Conservation (phyloP, 2,329 filamentous ascomycete species). For the Sporothrix sp. region DNA sequence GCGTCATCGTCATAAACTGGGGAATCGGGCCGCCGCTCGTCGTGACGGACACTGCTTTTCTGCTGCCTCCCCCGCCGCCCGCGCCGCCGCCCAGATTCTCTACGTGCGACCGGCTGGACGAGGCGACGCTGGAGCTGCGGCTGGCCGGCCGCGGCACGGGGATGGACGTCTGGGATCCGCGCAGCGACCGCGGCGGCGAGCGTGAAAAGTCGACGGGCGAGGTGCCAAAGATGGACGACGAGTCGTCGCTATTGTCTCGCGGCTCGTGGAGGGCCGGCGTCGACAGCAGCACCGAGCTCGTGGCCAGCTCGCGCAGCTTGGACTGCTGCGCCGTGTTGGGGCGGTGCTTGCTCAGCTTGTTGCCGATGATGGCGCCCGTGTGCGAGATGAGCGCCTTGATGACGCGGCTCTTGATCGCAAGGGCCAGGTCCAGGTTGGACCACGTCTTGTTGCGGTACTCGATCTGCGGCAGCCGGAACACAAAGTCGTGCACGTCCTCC, state of each 20-base stretch:
- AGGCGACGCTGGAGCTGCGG: slow-evolving; percentile 44
- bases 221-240: slow-evolving; percentile 42
- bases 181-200: slow-evolving; percentile 45
- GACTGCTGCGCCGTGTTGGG: slow-evolving; percentile 71
- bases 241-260: slow-evolving; percentile 44
- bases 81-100: background rate
- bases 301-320: slow-evolving; percentile 75
- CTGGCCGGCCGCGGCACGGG: slow-evolving; percentile 36
- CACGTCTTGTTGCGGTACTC: slow-evolving; percentile 99
- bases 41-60: slow-evolving; percentile 8
- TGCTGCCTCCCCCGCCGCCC: background rate
- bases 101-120: slow-evolving; percentile 33
- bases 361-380: slow-evolving; percentile 90
- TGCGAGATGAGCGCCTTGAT: slow-evolving; percentile 91
- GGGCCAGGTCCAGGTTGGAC: slow-evolving; percentile 90
- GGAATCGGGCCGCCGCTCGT: slow-evolving; percentile 24
- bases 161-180: slow-evolving; percentile 40
- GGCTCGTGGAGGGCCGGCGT: slow-evolving; percentile 32
- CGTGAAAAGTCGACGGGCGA: slow-evolving; percentile 50
- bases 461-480: slow-evolving; percentile 87
- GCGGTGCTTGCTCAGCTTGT: slow-evolving; percentile 87
- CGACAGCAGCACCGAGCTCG: slow-evolving; percentile 55
- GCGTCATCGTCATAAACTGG: slow-evolving; percentile 38
- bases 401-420: slow-evolving; percentile 88
- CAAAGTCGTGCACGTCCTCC: slow-evolving; percentile 94